phyloP scores from a whole-genome alignment of 805 yeast genomes.

The Starmerella geochares region DNA sequence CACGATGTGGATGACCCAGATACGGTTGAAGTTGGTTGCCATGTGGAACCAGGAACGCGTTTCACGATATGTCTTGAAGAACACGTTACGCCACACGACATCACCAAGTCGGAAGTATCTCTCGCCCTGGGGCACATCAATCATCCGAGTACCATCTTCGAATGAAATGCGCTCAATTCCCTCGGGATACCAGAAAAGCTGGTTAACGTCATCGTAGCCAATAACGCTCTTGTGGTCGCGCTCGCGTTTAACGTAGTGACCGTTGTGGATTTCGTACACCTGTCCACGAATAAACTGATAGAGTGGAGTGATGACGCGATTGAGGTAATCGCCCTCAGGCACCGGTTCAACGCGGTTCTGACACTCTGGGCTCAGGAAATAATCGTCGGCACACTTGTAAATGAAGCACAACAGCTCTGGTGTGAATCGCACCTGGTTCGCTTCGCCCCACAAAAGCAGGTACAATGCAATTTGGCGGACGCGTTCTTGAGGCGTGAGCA shows the following conservation, averaged over 20 bases:
- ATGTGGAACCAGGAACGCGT: conserved; percentile 96
- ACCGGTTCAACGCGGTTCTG: conserved; percentile 50
- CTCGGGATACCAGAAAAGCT: conserved; percentile 98
- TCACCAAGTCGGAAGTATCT: conserved; percentile 85
- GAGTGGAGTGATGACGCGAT: conserved; percentile 85
- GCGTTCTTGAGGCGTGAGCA: conserved; percentile 45
- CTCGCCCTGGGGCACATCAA: conserved; percentile 81
- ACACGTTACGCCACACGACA: conserved; percentile 81
- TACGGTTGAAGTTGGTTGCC: conserved; percentile 91
- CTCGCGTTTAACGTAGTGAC: conserved; percentile 51
- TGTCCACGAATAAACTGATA: conserved; percentile 61
- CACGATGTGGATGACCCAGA: conserved; percentile 88
- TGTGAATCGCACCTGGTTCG: conserved; percentile 81
- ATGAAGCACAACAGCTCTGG: conserved; percentile 85
- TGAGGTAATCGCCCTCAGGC: conserved; percentile 66
- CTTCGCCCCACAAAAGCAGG: conserved; percentile 65
- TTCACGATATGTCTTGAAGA: conserved; percentile 92
- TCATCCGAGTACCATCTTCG: conserved; percentile 85
- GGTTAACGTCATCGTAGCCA: conserved; percentile 96
- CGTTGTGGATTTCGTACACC: conserved; percentile 48
- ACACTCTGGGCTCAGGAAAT: conserved; percentile 78
- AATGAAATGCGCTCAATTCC: conserved; percentile 88
- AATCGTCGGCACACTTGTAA: conserved; percentile 89
- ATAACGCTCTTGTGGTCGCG: conserved; percentile 54
- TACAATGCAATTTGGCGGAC: conserved; percentile 56